These are phyloP conservation scores for Aspergillus tamarii DNA, from an alignment of 2,329 filamentous ascomycete species.

Conservation along the genomic window DNA sequence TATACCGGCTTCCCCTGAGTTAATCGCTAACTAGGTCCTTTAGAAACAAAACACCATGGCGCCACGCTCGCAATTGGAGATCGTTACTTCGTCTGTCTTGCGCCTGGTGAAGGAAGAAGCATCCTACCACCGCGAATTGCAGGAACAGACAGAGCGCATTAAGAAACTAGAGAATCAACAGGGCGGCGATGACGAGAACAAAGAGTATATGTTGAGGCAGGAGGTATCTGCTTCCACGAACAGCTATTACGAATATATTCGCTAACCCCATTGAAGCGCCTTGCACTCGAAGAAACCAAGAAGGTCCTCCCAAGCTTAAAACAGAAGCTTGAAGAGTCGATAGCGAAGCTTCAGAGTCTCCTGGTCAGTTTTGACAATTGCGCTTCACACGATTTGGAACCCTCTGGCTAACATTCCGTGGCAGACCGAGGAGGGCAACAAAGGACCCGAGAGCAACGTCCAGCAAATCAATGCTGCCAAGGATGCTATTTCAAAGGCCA, in stretches of 20 bases:
- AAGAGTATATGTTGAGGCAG: conserved; percentile 78
- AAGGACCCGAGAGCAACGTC: conserved; percentile 44
- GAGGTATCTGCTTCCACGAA: conserved; percentile 63
- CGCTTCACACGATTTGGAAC: not conserved
- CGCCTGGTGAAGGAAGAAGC: conserved; percentile 90
- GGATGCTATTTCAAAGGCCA: conserved; percentile 45
- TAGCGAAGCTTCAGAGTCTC: conserved; percentile 74
- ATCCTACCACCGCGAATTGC: conserved; percentile 85
- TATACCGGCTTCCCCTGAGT: not conserved
- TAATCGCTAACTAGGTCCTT: not conserved
- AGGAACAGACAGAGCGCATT: conserved; percentile 72
- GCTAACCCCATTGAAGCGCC: conserved; percentile 57
- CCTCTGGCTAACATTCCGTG: not conserved
- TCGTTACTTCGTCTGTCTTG: conserved; percentile 76
- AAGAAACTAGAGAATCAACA: conserved; percentile 67
- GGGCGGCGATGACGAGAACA: conserved; percentile 76
- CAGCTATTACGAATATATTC: not conserved
- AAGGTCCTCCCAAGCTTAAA: conserved; percentile 75
- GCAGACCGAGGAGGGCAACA: conserved; percentile 44
- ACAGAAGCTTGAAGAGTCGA: conserved; percentile 70
- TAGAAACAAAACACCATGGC: conserved; percentile 61
- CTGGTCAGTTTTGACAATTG: conserved; percentile 61
- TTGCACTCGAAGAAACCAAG: conserved; percentile 84
- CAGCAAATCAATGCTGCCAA: conserved; percentile 46
- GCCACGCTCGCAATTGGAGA: conserved; percentile 78